These are phyloP conservation scores for Orbilia brochopaga DNA, from an alignment of 2,329 filamentous ascomycete genomes.

Conservation along the genomic window DNA sequence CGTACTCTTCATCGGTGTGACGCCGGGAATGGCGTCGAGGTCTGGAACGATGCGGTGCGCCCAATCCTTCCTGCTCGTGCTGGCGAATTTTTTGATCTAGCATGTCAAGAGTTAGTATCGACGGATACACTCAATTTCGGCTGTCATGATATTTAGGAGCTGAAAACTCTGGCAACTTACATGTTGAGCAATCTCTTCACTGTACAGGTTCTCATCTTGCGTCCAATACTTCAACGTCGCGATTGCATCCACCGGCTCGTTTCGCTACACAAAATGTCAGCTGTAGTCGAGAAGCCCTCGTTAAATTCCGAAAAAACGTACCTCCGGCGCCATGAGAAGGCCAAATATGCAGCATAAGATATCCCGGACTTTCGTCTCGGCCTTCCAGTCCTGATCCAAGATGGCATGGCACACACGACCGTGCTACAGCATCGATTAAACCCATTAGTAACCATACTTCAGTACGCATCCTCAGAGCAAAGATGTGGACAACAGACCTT, in stretches of 20 bases:
- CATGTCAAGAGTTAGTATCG: background rate
- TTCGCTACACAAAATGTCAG: constrained; percentile 7
- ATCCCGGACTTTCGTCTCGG: constrained; percentile 50
- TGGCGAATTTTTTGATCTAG: constrained; percentile 48
- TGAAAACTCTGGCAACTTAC: constrained; percentile 43
- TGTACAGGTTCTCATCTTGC: constrained; percentile 49
- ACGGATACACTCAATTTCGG: background rate
- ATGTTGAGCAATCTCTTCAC: constrained; percentile 51
- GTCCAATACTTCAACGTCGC: constrained; percentile 52
- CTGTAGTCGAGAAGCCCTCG: background rate
- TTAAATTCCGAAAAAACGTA: constrained; percentile 27
- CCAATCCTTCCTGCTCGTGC: constrained; percentile 40
- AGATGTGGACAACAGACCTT: constrained; percentile 46
- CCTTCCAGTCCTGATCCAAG: constrained; percentile 53
- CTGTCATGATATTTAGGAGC: background rate
- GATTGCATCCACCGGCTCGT: constrained; percentile 52
- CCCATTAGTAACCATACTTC: background rate
- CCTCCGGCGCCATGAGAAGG: constrained; percentile 52
- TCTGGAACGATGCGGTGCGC: constrained; percentile 42
- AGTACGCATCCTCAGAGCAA: background rate
- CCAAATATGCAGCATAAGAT: constrained; percentile 53
- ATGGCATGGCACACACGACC: constrained; percentile 54
- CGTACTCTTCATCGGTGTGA: constrained; percentile 31
- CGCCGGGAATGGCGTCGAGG: constrained; percentile 34
- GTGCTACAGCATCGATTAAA: constrained; percentile 50